Percentiles rank a stretch among this genome's conserved stretches.
phyloP scores from a whole-genome alignment of 2,329 filamentous ascomycete species.

The Hymenoscyphus scutula region DNA sequence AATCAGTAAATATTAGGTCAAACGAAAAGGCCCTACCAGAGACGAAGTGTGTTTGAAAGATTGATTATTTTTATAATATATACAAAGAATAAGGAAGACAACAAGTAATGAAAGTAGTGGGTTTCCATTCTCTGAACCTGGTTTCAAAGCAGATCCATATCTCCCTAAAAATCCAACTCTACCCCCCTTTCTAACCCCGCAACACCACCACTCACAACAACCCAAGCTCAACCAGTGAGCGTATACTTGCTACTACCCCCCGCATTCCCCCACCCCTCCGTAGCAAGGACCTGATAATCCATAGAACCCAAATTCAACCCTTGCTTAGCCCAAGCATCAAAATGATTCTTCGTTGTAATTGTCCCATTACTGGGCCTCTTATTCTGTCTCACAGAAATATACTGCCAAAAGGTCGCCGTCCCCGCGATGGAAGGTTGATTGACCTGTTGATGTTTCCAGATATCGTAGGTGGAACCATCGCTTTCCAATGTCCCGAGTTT shows the following conservation, averaged over 20 bases:
- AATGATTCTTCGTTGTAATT: constrained; percentile 49
- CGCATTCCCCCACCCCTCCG: constrained; percentile 43
- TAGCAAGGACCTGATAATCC: constrained; percentile 54
- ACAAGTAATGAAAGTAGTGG: no score
- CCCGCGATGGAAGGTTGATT: constrained; percentile 43
- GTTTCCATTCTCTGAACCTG: no score
- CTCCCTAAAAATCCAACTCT: not conserved
- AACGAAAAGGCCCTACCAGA: no score
- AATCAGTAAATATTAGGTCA: no score
- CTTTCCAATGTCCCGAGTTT: constrained; percentile 49
- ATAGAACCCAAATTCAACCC: constrained; percentile 47
- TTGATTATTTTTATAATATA: no score
- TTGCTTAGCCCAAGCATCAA: constrained; percentile 49
- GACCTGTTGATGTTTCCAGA: constrained; percentile 35
- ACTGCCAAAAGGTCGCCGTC: constrained; percentile 48
- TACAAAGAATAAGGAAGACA: no score
- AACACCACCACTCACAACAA: not conserved
- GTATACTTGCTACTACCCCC: constrained; percentile 3
- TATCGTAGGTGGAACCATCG: constrained; percentile 52
- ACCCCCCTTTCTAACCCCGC: not conserved
- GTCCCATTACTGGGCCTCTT: constrained; percentile 48
- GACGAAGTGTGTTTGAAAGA: no score
- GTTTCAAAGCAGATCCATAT: no score
- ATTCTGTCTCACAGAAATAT: constrained; percentile 49
- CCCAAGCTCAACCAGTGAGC: not conserved